Conservation (phyloP, 306 rosid species). For the Alnus rubra region DNA sequence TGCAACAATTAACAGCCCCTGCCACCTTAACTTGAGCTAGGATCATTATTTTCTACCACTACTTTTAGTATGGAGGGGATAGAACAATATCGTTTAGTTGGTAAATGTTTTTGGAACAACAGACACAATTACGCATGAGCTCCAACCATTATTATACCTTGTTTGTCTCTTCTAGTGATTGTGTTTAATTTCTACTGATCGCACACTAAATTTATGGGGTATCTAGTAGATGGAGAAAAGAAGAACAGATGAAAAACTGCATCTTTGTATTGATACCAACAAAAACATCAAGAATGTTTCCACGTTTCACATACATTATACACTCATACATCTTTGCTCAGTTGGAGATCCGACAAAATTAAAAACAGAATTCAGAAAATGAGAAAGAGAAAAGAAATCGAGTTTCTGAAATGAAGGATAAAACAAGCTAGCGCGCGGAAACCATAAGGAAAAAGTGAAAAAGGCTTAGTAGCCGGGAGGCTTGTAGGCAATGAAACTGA, state of each 20-base stretch:
- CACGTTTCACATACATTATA: not conserved
- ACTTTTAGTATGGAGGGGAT: not conserved
- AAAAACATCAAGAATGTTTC: not conserved
- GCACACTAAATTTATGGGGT: no score
- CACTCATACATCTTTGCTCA: not conserved
- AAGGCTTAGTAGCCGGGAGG: slow-evolving; percentile 17
- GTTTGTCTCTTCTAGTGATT: not conserved
- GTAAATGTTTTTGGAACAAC: not conserved
- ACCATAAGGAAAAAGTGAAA: not conserved
- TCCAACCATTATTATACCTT: no score
- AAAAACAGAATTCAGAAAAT: not conserved
- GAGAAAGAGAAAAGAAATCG: not conserved
- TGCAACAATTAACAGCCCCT: no score
- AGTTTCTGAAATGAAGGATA: not conserved
- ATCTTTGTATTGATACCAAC: not conserved
- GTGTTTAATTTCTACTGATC: not conserved
- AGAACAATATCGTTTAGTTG: not conserved
- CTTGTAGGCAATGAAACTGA: slow-evolving; percentile 58
- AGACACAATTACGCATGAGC: not conserved
- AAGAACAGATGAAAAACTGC: no score
- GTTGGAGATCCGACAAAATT: not conserved
- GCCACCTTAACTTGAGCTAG: not conserved
- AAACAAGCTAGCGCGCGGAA: not conserved
- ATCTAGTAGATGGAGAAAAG: no score
- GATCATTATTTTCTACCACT: not conserved